Percentiles rank a stretch among this genome's conserved stretches.
These are phyloP conservation scores for Porpolomopsis calyptriformis DNA, from an alignment of 768 basidiomycete species.

Conservation along the genomic window DNA sequence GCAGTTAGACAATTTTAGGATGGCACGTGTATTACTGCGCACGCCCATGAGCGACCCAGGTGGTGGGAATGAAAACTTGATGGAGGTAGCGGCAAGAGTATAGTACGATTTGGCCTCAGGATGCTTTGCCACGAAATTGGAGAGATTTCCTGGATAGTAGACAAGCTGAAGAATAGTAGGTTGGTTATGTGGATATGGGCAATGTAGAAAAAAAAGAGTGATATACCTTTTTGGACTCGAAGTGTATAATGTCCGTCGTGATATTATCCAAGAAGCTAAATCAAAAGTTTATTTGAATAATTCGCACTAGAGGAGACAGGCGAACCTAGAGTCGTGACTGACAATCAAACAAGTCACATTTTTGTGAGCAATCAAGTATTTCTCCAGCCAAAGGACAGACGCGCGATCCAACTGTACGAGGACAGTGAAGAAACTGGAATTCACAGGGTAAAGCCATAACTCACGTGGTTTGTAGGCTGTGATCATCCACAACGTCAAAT, in stretches of 20 bases:
- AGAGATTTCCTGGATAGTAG: conserved; percentile 90
- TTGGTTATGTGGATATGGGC: conserved; percentile 7
- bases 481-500: conserved; percentile 5
- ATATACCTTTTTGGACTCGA: conserved; percentile 80
- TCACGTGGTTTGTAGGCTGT: conserved; percentile 85
- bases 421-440: conserved; percentile 6
- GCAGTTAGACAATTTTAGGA: conserved; percentile 83
- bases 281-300: conserved; percentile 7
- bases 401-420: conserved; percentile 54
- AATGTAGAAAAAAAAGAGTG: conserved; percentile 12
- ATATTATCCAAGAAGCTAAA: conserved; percentile 85
- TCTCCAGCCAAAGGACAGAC: conserved; percentile 87
- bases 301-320: conserved; percentile 8
- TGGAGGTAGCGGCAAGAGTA: conserved; percentile 83
- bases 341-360: conserved; percentile 87
- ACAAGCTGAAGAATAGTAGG: conserved; percentile 56
- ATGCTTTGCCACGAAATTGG: conserved; percentile 77
- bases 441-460: conserved; percentile 21
- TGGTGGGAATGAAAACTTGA: conserved; percentile 92
- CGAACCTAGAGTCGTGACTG: conserved; percentile 92
- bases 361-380: conserved; percentile 72
- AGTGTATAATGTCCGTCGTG: conserved; percentile 95
- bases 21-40: conserved; percentile 89
- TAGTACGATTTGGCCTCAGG: conserved; percentile 96
- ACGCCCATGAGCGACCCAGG: conserved; percentile 97